phyloP scores from a whole-genome alignment of 371 early-diverging fungal genomes.

The Mortierella sp. region DNA sequence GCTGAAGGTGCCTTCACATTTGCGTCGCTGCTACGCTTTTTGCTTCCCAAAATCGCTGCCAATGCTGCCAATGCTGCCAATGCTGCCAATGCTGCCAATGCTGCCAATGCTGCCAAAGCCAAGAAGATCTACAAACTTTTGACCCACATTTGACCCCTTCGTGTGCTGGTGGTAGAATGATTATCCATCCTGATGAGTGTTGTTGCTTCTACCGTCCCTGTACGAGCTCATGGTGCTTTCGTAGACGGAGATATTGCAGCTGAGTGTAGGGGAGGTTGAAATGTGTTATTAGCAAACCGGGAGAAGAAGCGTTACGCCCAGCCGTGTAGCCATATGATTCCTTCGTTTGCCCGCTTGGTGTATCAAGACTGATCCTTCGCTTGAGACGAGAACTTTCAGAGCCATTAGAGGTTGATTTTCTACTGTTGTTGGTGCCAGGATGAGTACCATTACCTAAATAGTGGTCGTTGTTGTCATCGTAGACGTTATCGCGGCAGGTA shows the following conservation, averaged over 20 bases:
- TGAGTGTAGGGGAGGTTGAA: neutral
- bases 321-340: neutral
- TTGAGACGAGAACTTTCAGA: neutral
- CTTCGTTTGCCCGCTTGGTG: conserved; percentile 1
- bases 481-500: neutral
- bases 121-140: conserved; percentile 24
- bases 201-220: neutral
- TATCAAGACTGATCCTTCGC: neutral
- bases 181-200: neutral
- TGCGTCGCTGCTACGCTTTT: conserved; percentile 33
- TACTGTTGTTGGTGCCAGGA: neutral
- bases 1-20: conserved; percentile 6
- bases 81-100: conserved; percentile 4
- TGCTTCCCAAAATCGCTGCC: conserved; percentile 18
- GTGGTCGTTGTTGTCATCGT: neutral
- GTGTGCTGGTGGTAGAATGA: conserved; percentile 5
- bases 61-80: neutral
- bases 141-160: conserved; percentile 4
- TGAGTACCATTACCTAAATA: neutral
- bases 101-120: too few species aligned
- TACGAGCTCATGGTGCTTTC: neutral
- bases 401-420: too few species aligned
- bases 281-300: neutral
- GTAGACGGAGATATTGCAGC: neutral
- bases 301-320: conserved; percentile 1